These are phyloP conservation scores for Neofusicoccum parvum DNA, from an alignment of 2,329 filamentous ascomycete species.

Conservation along the genomic window DNA sequence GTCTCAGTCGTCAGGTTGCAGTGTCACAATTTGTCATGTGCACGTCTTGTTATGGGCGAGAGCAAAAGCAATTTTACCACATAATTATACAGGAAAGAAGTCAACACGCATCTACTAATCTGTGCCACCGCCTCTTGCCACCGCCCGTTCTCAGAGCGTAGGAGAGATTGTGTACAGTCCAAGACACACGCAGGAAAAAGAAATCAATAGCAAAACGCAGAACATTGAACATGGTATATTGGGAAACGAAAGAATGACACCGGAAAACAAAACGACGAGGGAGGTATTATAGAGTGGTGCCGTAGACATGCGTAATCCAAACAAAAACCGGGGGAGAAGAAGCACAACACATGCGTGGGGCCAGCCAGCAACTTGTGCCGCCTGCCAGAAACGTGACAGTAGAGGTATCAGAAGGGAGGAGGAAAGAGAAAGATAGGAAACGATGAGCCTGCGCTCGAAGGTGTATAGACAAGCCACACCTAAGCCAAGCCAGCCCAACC, in stretches of 20 bases:
- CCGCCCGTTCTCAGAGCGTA: conserved; percentile 1
- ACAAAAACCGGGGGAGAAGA: conserved; percentile 18
- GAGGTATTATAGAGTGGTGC: conserved; percentile 20
- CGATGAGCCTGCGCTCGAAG: conserved; percentile 19
- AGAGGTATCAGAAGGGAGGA: conserved; percentile 18
- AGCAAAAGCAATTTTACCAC: conserved; percentile 19
- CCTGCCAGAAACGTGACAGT: conserved; percentile 16
- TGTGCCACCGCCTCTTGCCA: background rate
- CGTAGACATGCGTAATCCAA: conserved; percentile 17
- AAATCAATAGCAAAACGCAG: background rate
- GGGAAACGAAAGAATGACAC: conserved; percentile 21
- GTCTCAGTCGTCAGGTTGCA: background rate
- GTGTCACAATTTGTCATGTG: conserved; percentile 4
- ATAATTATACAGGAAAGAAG: conserved; percentile 19
- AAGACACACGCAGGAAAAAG: background rate
- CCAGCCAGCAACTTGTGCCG: conserved; percentile 20
- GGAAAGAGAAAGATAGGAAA: conserved; percentile 11
- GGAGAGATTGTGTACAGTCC: background rate
- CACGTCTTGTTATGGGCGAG: background rate
- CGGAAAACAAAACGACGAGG: conserved; percentile 14
- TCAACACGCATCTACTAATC: background rate
- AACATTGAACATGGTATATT: conserved; percentile 22
- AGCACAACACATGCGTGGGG: conserved; percentile 21
- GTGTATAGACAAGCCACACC: conserved; percentile 22
- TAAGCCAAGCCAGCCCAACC: conserved; percentile 22